phyloP scores from a whole-genome alignment of 2,329 filamentous ascomycete species.

The Acrocalymma vagum region DNA sequence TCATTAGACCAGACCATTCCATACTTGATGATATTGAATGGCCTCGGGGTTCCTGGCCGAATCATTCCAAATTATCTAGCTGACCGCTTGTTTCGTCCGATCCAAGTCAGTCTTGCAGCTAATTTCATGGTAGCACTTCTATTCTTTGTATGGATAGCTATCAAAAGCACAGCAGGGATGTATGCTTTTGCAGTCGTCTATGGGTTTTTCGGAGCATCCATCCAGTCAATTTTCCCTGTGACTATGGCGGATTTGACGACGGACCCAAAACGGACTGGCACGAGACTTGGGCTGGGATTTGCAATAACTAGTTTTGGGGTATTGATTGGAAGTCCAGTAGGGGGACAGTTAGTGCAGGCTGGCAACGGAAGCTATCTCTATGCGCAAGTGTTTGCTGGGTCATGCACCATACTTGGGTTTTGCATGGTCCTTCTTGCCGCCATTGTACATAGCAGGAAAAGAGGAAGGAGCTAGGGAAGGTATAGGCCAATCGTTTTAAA shows the following conservation, averaged over 20 bases:
- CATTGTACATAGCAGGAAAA: constrained; percentile 16
- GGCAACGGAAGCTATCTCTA: constrained; percentile 49
- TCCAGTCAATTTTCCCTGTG: constrained; percentile 55
- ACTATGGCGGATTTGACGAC: constrained; percentile 54
- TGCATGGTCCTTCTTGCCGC: constrained; percentile 16
- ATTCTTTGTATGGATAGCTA: constrained; percentile 55
- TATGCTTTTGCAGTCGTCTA: constrained; percentile 56
- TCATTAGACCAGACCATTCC: constrained; percentile 44
- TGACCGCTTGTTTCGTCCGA: constrained; percentile 48
- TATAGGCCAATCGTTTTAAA: too few relatives aligned
- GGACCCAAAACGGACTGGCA: constrained; percentile 52
- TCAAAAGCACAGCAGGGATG: constrained; percentile 45
- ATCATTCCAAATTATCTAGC: constrained; percentile 58
- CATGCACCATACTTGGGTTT: constrained; percentile 20
- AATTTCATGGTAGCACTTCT: constrained; percentile 50
- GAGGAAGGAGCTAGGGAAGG: too few relatives aligned
- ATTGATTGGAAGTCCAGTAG: constrained; percentile 38
- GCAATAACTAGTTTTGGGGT: constrained; percentile 32
- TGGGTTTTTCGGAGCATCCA: constrained; percentile 57
- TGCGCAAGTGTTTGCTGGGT: constrained; percentile 53
- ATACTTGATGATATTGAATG: constrained; percentile 56
- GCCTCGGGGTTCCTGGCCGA: constrained; percentile 59
- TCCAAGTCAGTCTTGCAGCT: constrained; percentile 52
- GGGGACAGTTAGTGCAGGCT: constrained; percentile 43
- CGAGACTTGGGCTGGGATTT: constrained; percentile 55